Base-by-base conservation (phyloP, 2,329 filamentous ascomycete species). In the Phaeosphaeriaceae sp. region DNA sequence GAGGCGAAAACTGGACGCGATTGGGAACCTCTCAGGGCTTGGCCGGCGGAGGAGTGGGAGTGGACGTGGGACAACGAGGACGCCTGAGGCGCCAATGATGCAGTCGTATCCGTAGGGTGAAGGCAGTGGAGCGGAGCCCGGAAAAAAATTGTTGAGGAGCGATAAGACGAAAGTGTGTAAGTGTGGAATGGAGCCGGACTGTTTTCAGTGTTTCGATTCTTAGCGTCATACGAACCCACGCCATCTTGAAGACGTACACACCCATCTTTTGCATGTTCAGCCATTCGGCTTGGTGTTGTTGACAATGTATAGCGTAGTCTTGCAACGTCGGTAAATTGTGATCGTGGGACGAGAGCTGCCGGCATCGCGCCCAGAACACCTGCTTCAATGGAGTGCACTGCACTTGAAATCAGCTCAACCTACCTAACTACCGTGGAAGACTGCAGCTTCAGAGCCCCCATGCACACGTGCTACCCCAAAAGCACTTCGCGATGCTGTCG, bases 1-100 rank as follows among this genome's bases (percentile, higher is more conserved):
- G 53, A 56, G 55, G 52, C n/a, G 40, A 62, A 48, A 35, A 54
- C n/a, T 15, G 52, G 47, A 21, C 44, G 3, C 0, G 24, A 1
- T 7, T 67, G 60, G 58, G 51, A 22, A 13, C 55, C 52, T 19
- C 49, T 56, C 26, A 46, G 47, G 17, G 22, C 53, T 2, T 57
- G 59, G 35, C 30, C 19, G 26, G n/a, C 35, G 4, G 49, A 59
- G 32, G 28, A 46, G 21, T 24, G 40, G 40, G 28, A n/a, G n/a
- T n/a, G n/a, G n/a, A n/a, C 47, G 22, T 52, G 35, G 49, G 30
- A 26, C 3, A 15, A 35, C 17, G 30, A 15, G 17, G 30, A 35
- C 10, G 22, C n/a, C 35, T 28, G 19, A 44, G 15, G 23, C 40
- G 40, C 15, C 6, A 28, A n/a, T n/a, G 48, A 35, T 21, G 48